Percentiles rank a stretch among this genome's conserved stretches.
phyloP scores from a whole-genome alignment of 2,329 filamentous ascomycete species.

The Pyrenophora seminiperda region DNA sequence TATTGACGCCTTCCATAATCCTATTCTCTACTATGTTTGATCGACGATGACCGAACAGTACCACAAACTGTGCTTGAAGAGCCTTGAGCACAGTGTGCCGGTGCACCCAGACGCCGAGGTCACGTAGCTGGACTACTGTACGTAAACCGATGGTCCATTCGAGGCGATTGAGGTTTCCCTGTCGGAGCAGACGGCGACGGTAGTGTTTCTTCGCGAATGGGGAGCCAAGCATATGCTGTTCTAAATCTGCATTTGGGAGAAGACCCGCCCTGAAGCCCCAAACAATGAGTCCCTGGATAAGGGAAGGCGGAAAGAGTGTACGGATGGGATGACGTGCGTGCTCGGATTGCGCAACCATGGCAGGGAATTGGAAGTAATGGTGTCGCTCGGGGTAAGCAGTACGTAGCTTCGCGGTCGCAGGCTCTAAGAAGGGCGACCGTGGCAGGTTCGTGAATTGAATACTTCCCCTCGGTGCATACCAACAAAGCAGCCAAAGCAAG shows the following conservation, averaged over 20 bases:
- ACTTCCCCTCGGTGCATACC: constrained; percentile 40
- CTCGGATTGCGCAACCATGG: constrained; percentile 9
- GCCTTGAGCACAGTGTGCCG: constrained; percentile 33
- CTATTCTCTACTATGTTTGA: constrained; percentile 32
- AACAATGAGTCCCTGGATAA: constrained; percentile 39
- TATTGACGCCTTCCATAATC: constrained; percentile 31
- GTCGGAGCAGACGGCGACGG: constrained; percentile 25
- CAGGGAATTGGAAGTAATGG: constrained; percentile 27
- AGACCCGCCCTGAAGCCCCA: constrained; percentile 44
- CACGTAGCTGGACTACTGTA: constrained; percentile 35
- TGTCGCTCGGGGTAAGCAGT: constrained; percentile 15
- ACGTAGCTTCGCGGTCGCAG: constrained; percentile 26
- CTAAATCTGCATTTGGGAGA: constrained; percentile 28
- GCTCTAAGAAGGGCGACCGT: constrained; percentile 29
- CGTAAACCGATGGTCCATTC: constrained; percentile 39
- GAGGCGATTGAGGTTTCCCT: constrained; percentile 21
- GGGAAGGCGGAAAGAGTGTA: constrained; percentile 28
- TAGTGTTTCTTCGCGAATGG: constrained; percentile 33
- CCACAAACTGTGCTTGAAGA: constrained; percentile 34
- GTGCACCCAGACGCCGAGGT: constrained; percentile 35
- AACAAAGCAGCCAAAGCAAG: constrained; percentile 57
- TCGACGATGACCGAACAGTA: constrained; percentile 36
- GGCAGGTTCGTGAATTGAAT: constrained; percentile 27
- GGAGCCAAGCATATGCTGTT: constrained; percentile 30
- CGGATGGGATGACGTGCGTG: constrained; percentile 33